These are phyloP conservation scores for Rhizophagus clarus DNA, from an alignment of 192 early-diverging fungal species.

Conservation along the genomic window DNA sequence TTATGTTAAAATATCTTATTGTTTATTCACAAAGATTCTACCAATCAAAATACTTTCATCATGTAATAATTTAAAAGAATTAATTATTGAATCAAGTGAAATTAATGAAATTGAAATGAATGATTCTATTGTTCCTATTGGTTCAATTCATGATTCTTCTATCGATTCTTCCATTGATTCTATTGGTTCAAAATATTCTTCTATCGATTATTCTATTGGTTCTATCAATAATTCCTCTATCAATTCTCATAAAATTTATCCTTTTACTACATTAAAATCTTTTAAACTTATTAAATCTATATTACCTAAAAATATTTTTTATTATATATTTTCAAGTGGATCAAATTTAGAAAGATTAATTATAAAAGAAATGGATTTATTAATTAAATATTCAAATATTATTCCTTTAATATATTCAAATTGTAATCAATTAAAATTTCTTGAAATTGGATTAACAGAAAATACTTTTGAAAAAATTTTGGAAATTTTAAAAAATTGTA, in stretches of 20 bases:
- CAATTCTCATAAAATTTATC: not conserved
- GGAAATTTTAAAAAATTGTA: not conserved
- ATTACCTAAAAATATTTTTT: not conserved
- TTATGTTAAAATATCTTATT: not conserved
- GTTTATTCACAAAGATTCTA: not conserved
- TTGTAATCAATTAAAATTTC: no score
- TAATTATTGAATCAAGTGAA: not conserved
- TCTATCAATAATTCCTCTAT: no score
- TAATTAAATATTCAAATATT: no score
- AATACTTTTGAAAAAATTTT: not conserved
- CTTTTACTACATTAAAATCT: not conserved
- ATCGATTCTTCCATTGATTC: no score
- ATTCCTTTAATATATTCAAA: no score
- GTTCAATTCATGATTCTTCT: no score
- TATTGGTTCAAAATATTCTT: no score
- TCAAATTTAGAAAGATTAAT: not conserved
- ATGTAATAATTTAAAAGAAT: not conserved
- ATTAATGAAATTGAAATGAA: not conserved
- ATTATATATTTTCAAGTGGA: not conserved
- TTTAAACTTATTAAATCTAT: not conserved
- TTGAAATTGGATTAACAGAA: not conserved
- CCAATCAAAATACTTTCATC: not conserved
- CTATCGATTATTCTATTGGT: no score
- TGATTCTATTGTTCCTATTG: no score
- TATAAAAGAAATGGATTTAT: no score